Evolutionary conservation across 208 protist genomes (phyloP).

Genomic region (Acanthamoeba sp.): DNA sequence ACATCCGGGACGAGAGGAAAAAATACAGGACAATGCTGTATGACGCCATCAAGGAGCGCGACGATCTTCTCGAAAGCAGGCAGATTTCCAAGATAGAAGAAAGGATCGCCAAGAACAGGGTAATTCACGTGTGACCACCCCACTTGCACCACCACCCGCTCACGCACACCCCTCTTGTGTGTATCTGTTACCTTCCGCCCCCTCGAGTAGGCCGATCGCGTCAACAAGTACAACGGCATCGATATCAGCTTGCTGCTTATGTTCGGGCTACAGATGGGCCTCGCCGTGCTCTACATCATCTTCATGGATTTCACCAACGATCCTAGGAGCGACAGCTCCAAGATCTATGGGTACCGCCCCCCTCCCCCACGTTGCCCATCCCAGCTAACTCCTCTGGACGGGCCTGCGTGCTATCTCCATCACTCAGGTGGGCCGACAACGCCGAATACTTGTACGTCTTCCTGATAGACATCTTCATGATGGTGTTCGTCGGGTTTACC

Average conservation of each 20-base stretch:
- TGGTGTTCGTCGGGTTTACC: slow-evolving; percentile 49
- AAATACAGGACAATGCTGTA: slow-evolving; percentile 40
- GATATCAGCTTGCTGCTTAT: neutral
- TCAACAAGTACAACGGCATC: slow-evolving; percentile 11
- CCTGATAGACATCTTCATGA: slow-evolving; percentile 28
- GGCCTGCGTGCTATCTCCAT: neutral
- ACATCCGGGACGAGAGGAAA: slow-evolving; percentile 35
- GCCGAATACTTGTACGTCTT: slow-evolving; percentile 40
- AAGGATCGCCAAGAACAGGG: slow-evolving; percentile 63
- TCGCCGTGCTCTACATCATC: slow-evolving; percentile 51
- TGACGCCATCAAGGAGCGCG: slow-evolving; percentile 43
- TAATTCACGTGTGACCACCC: neutral
- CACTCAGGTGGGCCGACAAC: neutral
- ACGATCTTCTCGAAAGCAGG: slow-evolving; percentile 40
- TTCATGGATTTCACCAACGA: slow-evolving; percentile 50
- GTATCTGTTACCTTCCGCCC: too few species aligned
- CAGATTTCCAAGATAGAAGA: slow-evolving; percentile 50
- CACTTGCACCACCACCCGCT: neutral
- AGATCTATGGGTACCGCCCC: neutral
- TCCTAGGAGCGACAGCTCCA: neutral
- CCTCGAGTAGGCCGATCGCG: slow-evolving; percentile 50
- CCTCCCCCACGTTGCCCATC: neutral
- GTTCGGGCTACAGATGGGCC: neutral
- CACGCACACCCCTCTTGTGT: too few species aligned
- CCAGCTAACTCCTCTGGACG: neutral